These are phyloP conservation scores for Claviceps sp. DNA, from an alignment of 2,329 filamentous ascomycete genomes.

Conservation along the genomic window DNA sequence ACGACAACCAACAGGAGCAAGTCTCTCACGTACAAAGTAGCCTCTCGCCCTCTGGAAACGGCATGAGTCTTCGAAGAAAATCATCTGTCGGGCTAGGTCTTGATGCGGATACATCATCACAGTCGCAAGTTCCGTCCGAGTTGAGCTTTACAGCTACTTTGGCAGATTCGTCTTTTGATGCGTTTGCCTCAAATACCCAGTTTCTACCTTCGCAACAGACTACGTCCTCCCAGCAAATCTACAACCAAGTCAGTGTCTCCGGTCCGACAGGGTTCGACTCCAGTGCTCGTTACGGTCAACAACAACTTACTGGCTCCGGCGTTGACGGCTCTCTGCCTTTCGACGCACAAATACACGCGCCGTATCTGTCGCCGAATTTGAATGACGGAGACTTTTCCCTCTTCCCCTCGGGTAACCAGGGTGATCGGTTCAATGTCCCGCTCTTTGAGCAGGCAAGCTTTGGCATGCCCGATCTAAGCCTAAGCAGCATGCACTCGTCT, in stretches of 20 bases:
- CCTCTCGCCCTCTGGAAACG: constrained; percentile 49
- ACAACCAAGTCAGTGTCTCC: constrained; percentile 18
- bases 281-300: constrained; percentile 31
- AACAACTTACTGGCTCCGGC: constrained; percentile 19
- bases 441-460: constrained; percentile 40
- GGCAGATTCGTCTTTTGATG: constrained; percentile 25
- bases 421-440: constrained; percentile 47
- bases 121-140: constrained; percentile 20
- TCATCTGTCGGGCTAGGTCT: constrained; percentile 42
- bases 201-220: constrained; percentile 36
- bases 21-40: constrained; percentile 49
- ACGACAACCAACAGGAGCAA: constrained; percentile 32
- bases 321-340: constrained; percentile 27
- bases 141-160: constrained; percentile 17
- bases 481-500: constrained; percentile 40
- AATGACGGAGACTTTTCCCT: constrained; percentile 48
- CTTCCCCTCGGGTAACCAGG: constrained; percentile 42
- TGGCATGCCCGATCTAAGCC: constrained; percentile 32
- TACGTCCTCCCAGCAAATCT: constrained; percentile 16
- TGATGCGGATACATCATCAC: constrained; percentile 37
- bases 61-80: constrained; percentile 31
- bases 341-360: constrained; percentile 22
- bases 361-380: constrained; percentile 37
- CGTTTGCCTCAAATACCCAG: constrained; percentile 31
- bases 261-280: constrained; percentile 27